Base-by-base conservation (phyloP, 2,329 filamentous ascomycete species). In the Paecilomyces variotii region DNA sequence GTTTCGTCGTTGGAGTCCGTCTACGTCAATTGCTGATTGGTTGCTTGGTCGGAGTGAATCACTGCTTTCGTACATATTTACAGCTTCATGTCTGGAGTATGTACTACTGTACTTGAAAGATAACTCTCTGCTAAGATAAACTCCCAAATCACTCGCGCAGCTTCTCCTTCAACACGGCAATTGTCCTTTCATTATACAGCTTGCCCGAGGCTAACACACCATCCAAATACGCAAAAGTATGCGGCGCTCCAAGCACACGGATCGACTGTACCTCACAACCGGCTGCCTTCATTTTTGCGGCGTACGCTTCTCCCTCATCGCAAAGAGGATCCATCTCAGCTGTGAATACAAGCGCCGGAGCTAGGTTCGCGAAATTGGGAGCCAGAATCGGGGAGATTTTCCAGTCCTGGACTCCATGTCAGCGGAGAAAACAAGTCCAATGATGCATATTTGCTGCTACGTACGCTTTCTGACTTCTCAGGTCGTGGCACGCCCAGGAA, bases 291-390 rank as follows among this genome's bases (percentile, higher is more conserved):
- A 77, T 60, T 58, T 74, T 76, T 14, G 60, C 68, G 3, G 68
- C 74, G 63, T 76, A 77, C 9, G 65, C 67, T 59, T 74, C 74
- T 14, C 71, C 75, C 64, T 77, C 74, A 51, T 76, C 74, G 14
- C 74, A 70, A n/a, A 76, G 65, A 54, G 73, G 69, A 61, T 77
- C 74, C 65, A 77, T 69, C 61, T 76, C 74, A 9, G 74, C 74
- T 1, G 72, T 76, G 56, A 70, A 68, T 19, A 76, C 65, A 53
- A 76, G 60, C 2, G 75, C 74, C 3, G 74, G 73, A 10, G 75
- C 74, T 32, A 77, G 59, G 52, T 68, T 64, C 10, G 63, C 55
- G 45, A 76, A 74, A 54, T 68, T 68, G 2, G 70, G 65, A 3
- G 74, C 69, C 14, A 71, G 61, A n/a, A 77, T 75, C 2, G 74